Percentiles rank a stretch among this genome's conserved stretches.
Conservation (phyloP, 2,329 filamentous ascomycete species). For the Phaeosphaeria sp. region DNA sequence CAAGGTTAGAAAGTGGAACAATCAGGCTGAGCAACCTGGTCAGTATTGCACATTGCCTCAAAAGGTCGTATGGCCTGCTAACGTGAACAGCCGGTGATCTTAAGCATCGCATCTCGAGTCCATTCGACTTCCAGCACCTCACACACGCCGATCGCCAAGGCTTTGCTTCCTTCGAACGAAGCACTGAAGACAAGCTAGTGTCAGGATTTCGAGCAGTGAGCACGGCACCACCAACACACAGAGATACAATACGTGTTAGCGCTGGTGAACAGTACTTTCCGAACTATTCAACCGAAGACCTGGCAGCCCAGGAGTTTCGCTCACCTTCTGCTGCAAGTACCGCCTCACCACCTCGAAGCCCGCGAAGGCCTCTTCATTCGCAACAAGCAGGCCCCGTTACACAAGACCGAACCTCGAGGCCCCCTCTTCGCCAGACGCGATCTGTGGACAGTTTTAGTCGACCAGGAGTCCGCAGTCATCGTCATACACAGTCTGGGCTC, state of each 20-base stretch:
- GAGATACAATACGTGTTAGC: slow-evolving; percentile 59
- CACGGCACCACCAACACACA: slow-evolving; percentile 42
- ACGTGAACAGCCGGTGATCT: slow-evolving; percentile 27
- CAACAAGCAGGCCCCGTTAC: slow-evolving; percentile 16
- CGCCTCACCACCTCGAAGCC: slow-evolving; percentile 34
- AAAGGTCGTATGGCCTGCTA: slow-evolving; percentile 10
- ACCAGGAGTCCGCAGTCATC: slow-evolving; percentile 53
- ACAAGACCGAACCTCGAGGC: slow-evolving; percentile 17
- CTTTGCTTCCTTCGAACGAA: slow-evolving; percentile 59
- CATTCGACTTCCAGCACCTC: slow-evolving; percentile 70
- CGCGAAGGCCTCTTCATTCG: slow-evolving; percentile 16
- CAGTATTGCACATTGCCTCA: slow-evolving; percentile 16
- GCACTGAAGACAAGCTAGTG: slow-evolving; percentile 47
- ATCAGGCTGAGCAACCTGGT: slow-evolving; percentile 34
- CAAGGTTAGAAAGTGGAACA: slow-evolving; percentile 32
- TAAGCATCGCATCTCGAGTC: slow-evolving; percentile 61
- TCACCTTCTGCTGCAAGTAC: slow-evolving; percentile 23
- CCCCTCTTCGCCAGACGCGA: slow-evolving; percentile 36
- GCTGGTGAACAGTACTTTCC: slow-evolving; percentile 54
- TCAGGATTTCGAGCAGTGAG: slow-evolving; percentile 61
- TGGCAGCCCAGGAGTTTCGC: slow-evolving; percentile 19
- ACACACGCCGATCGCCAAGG: slow-evolving; percentile 65
- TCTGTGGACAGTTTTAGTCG: slow-evolving; percentile 63
- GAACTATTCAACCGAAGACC: slow-evolving; percentile 36
- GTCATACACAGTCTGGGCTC: slow-evolving; percentile 48